Conservation (phyloP, 129 eudicot species). For the Flaveria sonorensis region DNA sequence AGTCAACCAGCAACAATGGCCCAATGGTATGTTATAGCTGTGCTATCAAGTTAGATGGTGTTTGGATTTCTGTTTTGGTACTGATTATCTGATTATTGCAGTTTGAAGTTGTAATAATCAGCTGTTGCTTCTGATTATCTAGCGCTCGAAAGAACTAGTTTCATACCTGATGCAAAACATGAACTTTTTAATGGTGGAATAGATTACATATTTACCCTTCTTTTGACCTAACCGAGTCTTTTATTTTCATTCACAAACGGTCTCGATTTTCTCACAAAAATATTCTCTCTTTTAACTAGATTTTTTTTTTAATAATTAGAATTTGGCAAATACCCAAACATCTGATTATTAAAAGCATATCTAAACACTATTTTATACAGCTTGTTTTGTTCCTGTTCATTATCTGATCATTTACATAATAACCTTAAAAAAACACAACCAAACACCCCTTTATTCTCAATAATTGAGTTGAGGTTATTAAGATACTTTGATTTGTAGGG, state of each 20-base stretch:
- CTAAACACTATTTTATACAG: constrained; percentile 2
- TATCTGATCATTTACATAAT: background rate
- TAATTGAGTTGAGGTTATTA: background rate
- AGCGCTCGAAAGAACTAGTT: background rate
- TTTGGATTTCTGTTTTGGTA: background rate
- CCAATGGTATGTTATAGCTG: constrained; percentile 45
- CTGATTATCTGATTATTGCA: constrained; percentile 3
- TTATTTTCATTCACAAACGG: background rate
- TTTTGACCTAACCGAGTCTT: background rate
- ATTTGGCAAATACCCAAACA: background rate
- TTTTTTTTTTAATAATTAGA: background rate
- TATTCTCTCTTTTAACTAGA: background rate
- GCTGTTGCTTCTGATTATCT: background rate
- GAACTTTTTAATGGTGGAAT: background rate
- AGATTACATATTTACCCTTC: background rate
- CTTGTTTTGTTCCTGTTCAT: constrained; percentile 1
- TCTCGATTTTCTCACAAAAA: background rate
- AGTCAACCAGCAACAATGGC: constrained; percentile 32
- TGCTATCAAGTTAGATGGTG: constrained; percentile 13
- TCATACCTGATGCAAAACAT: background rate
- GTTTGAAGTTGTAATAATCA: background rate
- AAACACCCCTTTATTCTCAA: background rate
- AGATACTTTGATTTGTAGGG: constrained; percentile 43
- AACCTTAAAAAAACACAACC: background rate
- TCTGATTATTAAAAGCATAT: background rate